Conservation (phyloP, 371 early-diverging fungal genomes). For the Rhizopus microsporus region DNA sequence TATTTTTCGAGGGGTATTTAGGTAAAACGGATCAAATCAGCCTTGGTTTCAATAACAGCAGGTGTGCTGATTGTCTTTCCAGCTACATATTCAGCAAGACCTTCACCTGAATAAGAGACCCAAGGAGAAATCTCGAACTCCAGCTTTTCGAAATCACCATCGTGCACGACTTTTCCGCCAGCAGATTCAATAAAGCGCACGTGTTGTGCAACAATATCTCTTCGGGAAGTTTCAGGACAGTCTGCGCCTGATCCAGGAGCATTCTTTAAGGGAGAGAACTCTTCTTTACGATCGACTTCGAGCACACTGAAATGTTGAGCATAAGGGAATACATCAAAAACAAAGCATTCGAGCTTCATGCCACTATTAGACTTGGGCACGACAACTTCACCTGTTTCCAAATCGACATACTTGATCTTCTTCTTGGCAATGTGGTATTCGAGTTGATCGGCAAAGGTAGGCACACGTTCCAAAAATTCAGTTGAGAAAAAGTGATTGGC, state of each 20-base stretch:
- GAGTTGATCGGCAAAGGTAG: slow-evolving; percentile 76
- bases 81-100: slow-evolving; percentile 64
- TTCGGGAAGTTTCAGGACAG: slow-evolving; percentile 91
- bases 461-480: slow-evolving; percentile 85
- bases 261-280: slow-evolving; percentile 98
- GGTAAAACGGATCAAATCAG: slow-evolving; percentile 45
- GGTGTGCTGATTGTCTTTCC: slow-evolving; percentile 61
- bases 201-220: slow-evolving; percentile 85
- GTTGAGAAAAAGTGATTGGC: slow-evolving; percentile 97
- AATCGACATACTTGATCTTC: slow-evolving; percentile 92
- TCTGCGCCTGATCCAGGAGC: slow-evolving; percentile 88
- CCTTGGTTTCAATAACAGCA: slow-evolving; percentile 45
- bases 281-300: slow-evolving; percentile 89
- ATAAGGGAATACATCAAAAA: slow-evolving; percentile 96
- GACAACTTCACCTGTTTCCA: slow-evolving; percentile 70
- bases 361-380: slow-evolving; percentile 71
- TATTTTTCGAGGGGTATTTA: too few species aligned
- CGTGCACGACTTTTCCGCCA: slow-evolving; percentile 71
- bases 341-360: slow-evolving; percentile 96
- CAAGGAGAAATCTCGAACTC: slow-evolving; percentile 87
- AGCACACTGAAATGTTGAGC: slow-evolving; percentile 86
- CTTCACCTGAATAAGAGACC: slow-evolving; percentile 94
- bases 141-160: slow-evolving; percentile 46
- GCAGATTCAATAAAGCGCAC: slow-evolving; percentile 82
- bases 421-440: slow-evolving; percentile 96